Percentiles rank a stretch among this genome's conserved stretches.
Evolutionary conservation across 495 filamentous ascomycete genomes (phyloP).

Genomic region (Neurospora sp.): DNA sequence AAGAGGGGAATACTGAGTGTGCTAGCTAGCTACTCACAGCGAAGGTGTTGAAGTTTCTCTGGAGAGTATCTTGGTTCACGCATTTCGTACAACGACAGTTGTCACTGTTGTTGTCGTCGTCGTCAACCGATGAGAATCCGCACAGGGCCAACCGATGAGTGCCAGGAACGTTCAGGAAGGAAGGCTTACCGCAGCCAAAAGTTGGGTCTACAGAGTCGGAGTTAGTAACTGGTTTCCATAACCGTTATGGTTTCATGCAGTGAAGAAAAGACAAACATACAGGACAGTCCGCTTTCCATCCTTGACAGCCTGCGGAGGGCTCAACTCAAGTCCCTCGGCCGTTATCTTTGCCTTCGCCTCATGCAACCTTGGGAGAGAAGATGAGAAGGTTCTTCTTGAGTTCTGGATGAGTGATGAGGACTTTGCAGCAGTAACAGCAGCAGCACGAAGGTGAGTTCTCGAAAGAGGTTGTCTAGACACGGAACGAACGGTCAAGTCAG

Average conservation of each 20-base stretch:
- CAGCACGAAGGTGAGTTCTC: background rate
- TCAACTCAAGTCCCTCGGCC: background rate
- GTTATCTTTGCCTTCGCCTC: background rate
- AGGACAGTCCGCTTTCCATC: background rate
- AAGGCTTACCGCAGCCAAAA: slow-evolving; percentile 32
- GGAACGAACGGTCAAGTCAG: background rate
- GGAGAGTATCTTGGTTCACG: slow-evolving; percentile 66
- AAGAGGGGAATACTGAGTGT: background rate
- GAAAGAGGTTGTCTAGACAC: background rate
- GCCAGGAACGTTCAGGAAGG: background rate
- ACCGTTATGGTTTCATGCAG: background rate
- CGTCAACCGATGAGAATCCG: background rate
- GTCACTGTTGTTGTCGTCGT: slow-evolving; percentile 48
- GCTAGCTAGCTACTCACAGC: slow-evolving; percentile 12
- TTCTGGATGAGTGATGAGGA: background rate
- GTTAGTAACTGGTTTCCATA: background rate
- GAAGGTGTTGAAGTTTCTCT: slow-evolving; percentile 66
- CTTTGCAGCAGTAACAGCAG: background rate
- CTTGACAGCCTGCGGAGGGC: background rate
- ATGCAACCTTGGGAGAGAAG: background rate
- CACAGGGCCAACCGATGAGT: background rate
- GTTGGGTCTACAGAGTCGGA: background rate
- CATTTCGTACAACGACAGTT: slow-evolving; percentile 71
- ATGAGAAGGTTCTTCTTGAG: background rate
- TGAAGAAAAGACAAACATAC: background rate